Evolutionary conservation across 2,329 filamentous ascomycete species (phyloP).

Genomic region (Parastagonospora nodorum): DNA sequence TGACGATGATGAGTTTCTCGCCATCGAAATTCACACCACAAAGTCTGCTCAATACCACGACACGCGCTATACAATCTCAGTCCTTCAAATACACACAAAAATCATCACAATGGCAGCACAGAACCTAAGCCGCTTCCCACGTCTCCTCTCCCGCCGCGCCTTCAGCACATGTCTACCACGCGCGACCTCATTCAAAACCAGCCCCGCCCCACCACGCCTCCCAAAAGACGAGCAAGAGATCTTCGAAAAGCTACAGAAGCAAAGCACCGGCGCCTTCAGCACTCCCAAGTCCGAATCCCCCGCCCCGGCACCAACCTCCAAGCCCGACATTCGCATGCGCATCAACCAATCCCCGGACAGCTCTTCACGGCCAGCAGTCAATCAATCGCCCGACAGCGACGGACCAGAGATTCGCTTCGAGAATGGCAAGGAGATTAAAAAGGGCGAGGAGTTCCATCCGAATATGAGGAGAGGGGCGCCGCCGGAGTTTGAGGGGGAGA

Average conservation of each 20-base stretch:
- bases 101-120: constrained; percentile 6
- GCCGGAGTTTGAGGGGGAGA: constrained; percentile 91
- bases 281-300: constrained; percentile 59
- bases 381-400: constrained; percentile 15
- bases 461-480: constrained; percentile 76
- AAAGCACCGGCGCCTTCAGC: constrained; percentile 77
- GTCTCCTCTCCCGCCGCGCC: constrained; percentile 30
- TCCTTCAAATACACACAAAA: not conserved
- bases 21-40: constrained; percentile 6
- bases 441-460: constrained; percentile 70
- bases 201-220: constrained; percentile 80
- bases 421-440: constrained; percentile 50
- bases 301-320: constrained; percentile 33
- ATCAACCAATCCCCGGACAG: constrained; percentile 44
- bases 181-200: constrained; percentile 38
- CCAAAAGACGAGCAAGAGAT: constrained; percentile 87
- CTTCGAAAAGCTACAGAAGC: constrained; percentile 82
- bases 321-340: constrained; percentile 30
- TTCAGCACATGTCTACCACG: constrained; percentile 18
- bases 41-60: not conserved
- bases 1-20: constrained; percentile 6
- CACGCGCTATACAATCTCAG: not conserved
- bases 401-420: constrained; percentile 17
- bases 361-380: constrained; percentile 7
- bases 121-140: constrained; percentile 24